These are phyloP conservation scores for Xylaria telfairii DNA, from an alignment of 495 filamentous ascomycete genomes.

Conservation along the genomic window DNA sequence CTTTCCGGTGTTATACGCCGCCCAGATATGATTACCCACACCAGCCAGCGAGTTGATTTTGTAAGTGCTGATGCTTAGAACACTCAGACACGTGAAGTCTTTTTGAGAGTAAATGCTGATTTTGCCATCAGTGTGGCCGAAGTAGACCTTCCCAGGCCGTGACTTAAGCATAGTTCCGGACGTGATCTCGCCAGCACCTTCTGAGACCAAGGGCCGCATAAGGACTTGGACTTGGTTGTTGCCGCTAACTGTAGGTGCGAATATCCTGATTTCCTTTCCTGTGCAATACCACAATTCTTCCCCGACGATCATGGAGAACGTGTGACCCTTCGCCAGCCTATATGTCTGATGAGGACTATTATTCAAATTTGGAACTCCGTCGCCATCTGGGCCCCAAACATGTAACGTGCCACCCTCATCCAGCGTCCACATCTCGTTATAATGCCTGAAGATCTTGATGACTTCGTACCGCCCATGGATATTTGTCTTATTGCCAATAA, in stretches of 20 bases:
- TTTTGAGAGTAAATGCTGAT: conserved; percentile 84
- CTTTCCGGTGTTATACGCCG: conserved; percentile 94
- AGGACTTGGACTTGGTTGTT: conserved; percentile 71
- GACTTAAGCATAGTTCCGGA: conserved; percentile 76
- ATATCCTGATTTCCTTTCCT: conserved; percentile 87
- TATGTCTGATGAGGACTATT: conserved; percentile 67
- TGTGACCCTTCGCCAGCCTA: conserved; percentile 80
- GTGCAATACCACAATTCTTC: conserved; percentile 86
- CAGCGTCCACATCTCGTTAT: conserved; percentile 90
- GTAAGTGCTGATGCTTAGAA: conserved; percentile 87
- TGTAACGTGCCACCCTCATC: conserved; percentile 89
- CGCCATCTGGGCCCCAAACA: conserved; percentile 83
- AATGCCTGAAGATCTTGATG: conserved; percentile 83
- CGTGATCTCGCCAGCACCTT: conserved; percentile 81
- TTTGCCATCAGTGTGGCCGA: conserved; percentile 94
- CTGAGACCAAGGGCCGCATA: conserved; percentile 68
- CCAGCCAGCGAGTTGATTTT: conserved; percentile 91
- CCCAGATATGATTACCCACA: conserved; percentile 87
- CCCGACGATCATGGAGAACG: conserved; percentile 82
- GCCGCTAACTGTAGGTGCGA: conserved; percentile 73
- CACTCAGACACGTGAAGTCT: conserved; percentile 74
- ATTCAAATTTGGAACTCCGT: conserved; percentile 73
- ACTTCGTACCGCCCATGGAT: conserved; percentile 85
- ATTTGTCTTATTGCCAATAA: conserved; percentile 67
- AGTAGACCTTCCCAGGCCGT: conserved; percentile 81